phyloP scores from a whole-genome alignment of 257 asterid species.

The Ligustrum vulgare region DNA sequence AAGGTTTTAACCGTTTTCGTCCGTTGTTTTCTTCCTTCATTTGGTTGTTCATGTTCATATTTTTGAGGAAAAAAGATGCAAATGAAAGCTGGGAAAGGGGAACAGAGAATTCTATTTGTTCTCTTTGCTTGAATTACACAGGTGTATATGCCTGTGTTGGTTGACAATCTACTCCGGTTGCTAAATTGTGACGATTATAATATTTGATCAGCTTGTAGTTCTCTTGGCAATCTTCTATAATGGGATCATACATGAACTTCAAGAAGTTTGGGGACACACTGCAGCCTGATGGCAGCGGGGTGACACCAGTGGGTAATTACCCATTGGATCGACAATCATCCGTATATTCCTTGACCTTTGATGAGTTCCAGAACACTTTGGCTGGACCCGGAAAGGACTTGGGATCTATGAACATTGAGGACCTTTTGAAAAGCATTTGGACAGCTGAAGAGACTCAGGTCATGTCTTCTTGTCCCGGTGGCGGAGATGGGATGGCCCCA shows the following conservation, averaged over 20 bases:
- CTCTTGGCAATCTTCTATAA: constrained; percentile 31
- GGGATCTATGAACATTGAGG: constrained; percentile 96
- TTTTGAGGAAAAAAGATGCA: constrained; percentile 1
- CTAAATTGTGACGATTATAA: constrained; percentile 22
- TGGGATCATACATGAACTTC: constrained; percentile 84
- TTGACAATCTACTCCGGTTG: constrained; percentile 10
- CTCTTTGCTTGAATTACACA: background rate
- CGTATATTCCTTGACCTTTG: constrained; percentile 74
- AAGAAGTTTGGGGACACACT: constrained; percentile 52
- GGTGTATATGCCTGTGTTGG: constrained; percentile 1
- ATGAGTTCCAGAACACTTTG: constrained; percentile 74
- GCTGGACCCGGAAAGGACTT: constrained; percentile 79
- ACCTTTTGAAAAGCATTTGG: constrained; percentile 82
- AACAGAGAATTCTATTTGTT: background rate
- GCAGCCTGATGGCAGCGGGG: constrained; percentile 51
- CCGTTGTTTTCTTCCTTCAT: background rate
- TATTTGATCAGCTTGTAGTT: constrained; percentile 33
- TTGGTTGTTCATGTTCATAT: background rate
- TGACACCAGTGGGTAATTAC: constrained; percentile 39
- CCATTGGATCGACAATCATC: constrained; percentile 80
- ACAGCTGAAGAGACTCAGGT: constrained; percentile 79
- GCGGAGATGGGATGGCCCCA: constrained; percentile 33
- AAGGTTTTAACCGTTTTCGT: background rate
- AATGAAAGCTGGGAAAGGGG: background rate
- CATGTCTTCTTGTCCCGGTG: constrained; percentile 32